Conservation (phyloP, 1,284 basidiomycete genomes). For the Ceratobasidium sp. region DNA sequence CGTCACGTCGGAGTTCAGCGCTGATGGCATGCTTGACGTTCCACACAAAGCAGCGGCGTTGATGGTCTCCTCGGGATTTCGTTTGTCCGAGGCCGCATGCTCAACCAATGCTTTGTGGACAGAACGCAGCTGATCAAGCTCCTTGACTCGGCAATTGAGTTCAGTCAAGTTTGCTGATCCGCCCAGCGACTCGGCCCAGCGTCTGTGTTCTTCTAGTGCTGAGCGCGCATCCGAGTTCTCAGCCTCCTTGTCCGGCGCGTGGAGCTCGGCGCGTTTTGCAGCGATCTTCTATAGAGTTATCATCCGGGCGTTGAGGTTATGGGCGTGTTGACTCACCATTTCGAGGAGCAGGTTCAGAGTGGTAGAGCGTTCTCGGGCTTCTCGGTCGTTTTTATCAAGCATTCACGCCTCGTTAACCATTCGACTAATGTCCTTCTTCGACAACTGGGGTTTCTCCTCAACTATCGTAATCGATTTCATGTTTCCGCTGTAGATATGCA, state of each 20-base stretch:
- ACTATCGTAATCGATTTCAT: constrained; percentile 90
- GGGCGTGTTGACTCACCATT: constrained; percentile 63
- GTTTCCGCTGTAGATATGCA: constrained; percentile 72
- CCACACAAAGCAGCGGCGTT: background rate
- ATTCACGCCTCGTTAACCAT: constrained; percentile 94
- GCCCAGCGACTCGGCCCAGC: background rate
- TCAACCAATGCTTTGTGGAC: background rate
- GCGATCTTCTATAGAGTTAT: background rate
- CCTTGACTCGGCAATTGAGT: constrained; percentile 88
- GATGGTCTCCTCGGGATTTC: background rate
- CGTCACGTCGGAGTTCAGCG: background rate
- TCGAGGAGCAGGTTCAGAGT: constrained; percentile 83
- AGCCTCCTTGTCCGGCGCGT: constrained; percentile 70
- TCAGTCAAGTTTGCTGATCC: constrained; percentile 66
- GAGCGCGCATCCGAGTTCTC: constrained; percentile 65
- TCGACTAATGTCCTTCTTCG: constrained; percentile 88
- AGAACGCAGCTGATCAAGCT: constrained; percentile 67
- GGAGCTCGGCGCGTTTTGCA: background rate
- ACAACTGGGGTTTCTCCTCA: constrained; percentile 74
- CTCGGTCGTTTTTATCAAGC: constrained; percentile 88
- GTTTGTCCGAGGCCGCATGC: background rate
- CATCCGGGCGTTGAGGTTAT: too few relatives aligned
- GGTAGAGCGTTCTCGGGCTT: constrained; percentile 90
- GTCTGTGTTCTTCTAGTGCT: constrained; percentile 80
- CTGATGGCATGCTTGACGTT: background rate